Base-by-base conservation (phyloP, 192 early-diverging fungal species). In the Coemansia sp. region DNA sequence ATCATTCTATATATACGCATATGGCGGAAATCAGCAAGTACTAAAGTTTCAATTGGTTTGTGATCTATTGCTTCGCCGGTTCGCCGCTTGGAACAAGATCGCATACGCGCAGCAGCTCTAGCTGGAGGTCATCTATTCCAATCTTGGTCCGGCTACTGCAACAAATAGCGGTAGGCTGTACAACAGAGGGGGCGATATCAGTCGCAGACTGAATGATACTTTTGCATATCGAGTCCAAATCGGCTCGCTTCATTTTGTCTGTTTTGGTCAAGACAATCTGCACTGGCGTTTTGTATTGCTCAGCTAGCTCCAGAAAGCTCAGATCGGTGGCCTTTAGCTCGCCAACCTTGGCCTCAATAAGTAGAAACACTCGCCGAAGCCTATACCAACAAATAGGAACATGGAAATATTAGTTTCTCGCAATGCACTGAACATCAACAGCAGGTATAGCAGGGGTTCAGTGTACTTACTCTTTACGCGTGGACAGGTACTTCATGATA, bases 301-400 rank as follows among this genome's bases (percentile, higher is more conserved):
- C 78, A 6, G 72, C 64, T 17, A 84, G 49, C 53, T 77, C 80
- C 9, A 86, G 53, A 55, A 83, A 77, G 58, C 61, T 70, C 66
- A 49, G 8, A 43, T 86, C 85, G 0, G 80, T 82, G 0, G 66
- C 9, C 35, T 86, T 86, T 14, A 84, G 77, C 62, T 84, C 75
- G 52, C 80, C 85, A 1, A 86, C 78, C 32, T 84, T 86, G 62
- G 85, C 72, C 32, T 86, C 85, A 40, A 86, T 63, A 19, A 86
- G 67, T 58, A 86, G 32, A 53, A 84, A 86, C 19, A 82, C 81
- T 6, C 77, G 75, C 19, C 63, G 63, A 50, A 86, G 70, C 32
- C 76, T 81, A 76, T 17, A 42, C 4, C 16, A 63, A 1, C 33
- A 16, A 32, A 66, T 13, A 37, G 32, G 10, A 8, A 63, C 8